phyloP scores from a whole-genome alignment of 371 early-diverging fungal species.

The Mucor racemosus region DNA sequence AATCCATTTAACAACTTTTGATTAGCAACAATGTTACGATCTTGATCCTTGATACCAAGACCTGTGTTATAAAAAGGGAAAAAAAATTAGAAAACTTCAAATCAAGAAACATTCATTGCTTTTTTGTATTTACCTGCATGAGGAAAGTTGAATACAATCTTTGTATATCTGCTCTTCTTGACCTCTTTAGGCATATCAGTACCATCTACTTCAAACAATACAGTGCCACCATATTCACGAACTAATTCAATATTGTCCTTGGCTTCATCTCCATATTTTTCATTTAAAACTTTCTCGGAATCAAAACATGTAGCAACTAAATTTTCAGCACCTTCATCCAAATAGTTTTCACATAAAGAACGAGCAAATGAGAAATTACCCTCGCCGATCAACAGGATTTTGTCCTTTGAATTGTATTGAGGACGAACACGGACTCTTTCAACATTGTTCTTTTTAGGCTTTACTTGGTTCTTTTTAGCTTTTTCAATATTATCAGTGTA shows the following conservation, averaged over 20 bases:
- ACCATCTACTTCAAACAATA: constrained; percentile 82
- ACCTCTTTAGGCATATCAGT: constrained; percentile 71
- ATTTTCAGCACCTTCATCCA: constrained; percentile 48
- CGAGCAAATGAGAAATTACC: constrained; percentile 91
- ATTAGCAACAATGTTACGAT: constrained; percentile 83
- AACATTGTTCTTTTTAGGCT: neutral
- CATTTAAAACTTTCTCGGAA: constrained; percentile 59
- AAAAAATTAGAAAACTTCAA: neutral
- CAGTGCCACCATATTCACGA: constrained; percentile 62
- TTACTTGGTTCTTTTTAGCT: constrained; percentile 28
- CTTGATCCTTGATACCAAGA: constrained; percentile 92
- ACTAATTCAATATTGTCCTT: constrained; percentile 70
- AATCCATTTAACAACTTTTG: constrained; percentile 78
- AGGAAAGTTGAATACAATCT: constrained; percentile 96
- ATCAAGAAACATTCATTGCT: too few relatives aligned
- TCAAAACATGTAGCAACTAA: constrained; percentile 85
- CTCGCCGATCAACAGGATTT: constrained; percentile 73
- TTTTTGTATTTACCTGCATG: constrained; percentile 72
- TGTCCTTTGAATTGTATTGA: constrained; percentile 50
- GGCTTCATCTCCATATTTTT: constrained; percentile 80
- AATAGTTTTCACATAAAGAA: constrained; percentile 62
- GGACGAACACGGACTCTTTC: constrained; percentile 11
- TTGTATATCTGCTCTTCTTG: constrained; percentile 65
- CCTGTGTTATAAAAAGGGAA: constrained; percentile 40
- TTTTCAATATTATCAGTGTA: constrained; percentile 20